Evolutionary conservation across 2,329 filamentous ascomycete genomes (phyloP), one percentile per base, ranked within the genome.

Genomic region (Cladosporium sp.): DNA sequence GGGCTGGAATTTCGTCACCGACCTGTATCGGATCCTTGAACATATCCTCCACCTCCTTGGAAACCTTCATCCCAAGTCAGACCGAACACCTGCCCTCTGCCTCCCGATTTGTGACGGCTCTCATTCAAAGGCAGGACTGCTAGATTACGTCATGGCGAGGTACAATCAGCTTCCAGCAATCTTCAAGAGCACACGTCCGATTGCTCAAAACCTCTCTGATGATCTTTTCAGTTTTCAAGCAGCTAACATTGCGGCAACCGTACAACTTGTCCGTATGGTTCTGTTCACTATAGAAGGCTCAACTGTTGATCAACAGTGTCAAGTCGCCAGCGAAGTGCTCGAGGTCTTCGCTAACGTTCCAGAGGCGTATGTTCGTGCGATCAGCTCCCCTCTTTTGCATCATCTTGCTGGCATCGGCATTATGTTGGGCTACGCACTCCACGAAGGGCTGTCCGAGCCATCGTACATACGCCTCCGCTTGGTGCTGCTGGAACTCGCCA

Each of bases 1-100:
- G 35, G 77, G 77, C 13, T 78, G 76, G 75, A 80, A 79, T 59
- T 78, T 78, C 50, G 76, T 72, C n/a, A 78, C 75, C 0, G 75
- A 79, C 55, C 62, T 80, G 0, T 80, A 79, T 57, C 71, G 76
- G 5, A 68, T 79, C 8, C 62, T 80, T 12, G 77, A 80, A 56
- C 75, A 80, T 22, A 43, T 50, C 36, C 42, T 55, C n/a, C 52
- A 30, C 25, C 27, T n/a, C n/a, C n/a, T n/a, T n/a, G n/a, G n/a
- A n/a, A n/a, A 33, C 9, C 25, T 49, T 13, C 27, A 13, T 15
- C n/a, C 43, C 9, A 46, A 4, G 7, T 15, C 32, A 38, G n/a
- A 38, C 9, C 33, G 33, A 6, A 11, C 25, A 11, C 32, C 32
- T 2, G 2, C 13, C 6, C 36, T 25, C 4, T 7, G 8, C 12